phyloP scores from a whole-genome alignment of 768 basidiomycete species.

The Kwoniella shandongensis region DNA sequence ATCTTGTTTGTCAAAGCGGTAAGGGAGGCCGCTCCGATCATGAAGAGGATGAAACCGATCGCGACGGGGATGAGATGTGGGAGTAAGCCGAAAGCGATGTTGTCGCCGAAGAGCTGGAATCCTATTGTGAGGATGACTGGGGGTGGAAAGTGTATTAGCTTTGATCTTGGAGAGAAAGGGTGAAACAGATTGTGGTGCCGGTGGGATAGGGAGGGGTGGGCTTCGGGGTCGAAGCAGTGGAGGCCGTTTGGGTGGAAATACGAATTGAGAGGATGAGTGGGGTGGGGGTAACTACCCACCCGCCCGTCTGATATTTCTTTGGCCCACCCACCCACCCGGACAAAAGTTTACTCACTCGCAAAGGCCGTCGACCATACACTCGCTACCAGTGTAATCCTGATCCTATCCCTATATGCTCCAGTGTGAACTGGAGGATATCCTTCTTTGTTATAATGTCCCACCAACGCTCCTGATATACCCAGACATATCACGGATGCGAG shows the following conservation, averaged over 20 bases:
- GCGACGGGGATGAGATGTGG: slow-evolving; percentile 45
- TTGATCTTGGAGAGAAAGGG: slow-evolving; percentile 1
- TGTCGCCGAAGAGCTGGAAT: slow-evolving; percentile 37
- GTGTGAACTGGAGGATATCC: slow-evolving; percentile 39
- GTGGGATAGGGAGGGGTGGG: too few species aligned
- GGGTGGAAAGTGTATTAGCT: not conserved
- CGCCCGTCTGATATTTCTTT: too few species aligned
- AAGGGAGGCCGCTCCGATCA: slow-evolving; percentile 50
- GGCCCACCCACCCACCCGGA: too few species aligned
- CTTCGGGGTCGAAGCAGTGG: too few species aligned
- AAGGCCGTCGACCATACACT: slow-evolving; percentile 44
- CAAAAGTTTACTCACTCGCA: slow-evolving; percentile 39
- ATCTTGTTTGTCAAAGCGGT: slow-evolving; percentile 50
- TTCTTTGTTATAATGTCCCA: slow-evolving; percentile 35
- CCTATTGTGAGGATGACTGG: slow-evolving; percentile 50
- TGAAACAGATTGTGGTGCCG: slow-evolving; percentile 1
- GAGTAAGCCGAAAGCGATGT: slow-evolving; percentile 50
- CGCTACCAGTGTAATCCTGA: slow-evolving; percentile 50
- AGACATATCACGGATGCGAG: slow-evolving; percentile 48
- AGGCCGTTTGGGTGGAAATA: too few species aligned
- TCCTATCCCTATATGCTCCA: slow-evolving; percentile 48
- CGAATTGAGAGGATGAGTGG: too few species aligned
- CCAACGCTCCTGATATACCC: slow-evolving; percentile 47
- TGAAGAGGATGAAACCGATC: slow-evolving; percentile 54
- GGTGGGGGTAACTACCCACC: too few species aligned